These are phyloP conservation scores for Diplodia intermedia DNA, from an alignment of 2,329 filamentous ascomycete genomes.

Conservation along the genomic window DNA sequence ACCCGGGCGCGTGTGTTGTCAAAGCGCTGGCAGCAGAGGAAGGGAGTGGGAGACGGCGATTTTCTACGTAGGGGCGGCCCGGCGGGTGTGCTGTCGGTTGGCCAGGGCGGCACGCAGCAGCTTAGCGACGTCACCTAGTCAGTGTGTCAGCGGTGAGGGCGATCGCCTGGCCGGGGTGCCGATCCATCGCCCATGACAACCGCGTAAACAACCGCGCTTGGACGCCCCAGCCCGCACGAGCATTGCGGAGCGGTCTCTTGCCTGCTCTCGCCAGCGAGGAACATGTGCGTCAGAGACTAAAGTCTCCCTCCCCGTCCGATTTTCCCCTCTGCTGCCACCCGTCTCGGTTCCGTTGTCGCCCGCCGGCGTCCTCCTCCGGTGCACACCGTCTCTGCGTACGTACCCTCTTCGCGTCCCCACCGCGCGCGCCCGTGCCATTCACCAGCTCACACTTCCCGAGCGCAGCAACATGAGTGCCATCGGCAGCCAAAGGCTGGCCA, in stretches of 20 bases:
- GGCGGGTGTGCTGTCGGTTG: conserved; percentile 12
- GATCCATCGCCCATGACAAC: conserved; percentile 28
- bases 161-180: conserved; percentile 17
- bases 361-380: conserved; percentile 24
- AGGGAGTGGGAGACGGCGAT: conserved; percentile 9
- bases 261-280: conserved; percentile 22
- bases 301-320: conserved; percentile 14
- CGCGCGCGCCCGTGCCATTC: conserved; percentile 11
- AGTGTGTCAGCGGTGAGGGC: conserved; percentile 16
- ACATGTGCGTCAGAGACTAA: conserved; percentile 11
- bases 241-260: conserved; percentile 22
- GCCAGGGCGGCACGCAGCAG: not conserved
- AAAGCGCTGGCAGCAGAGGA: not conserved
- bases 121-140: conserved; percentile 1
- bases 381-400: conserved; percentile 13
- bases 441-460: conserved; percentile 11
- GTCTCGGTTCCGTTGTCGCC: conserved; percentile 11
- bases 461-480: conserved; percentile 26
- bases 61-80: conserved; percentile 2
- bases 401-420: not conserved
- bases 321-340: conserved; percentile 22
- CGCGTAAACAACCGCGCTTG: conserved; percentile 24
- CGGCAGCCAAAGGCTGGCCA: conserved; percentile 22
- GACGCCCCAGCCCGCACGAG: conserved; percentile 28
- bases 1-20: not conserved